Conservation (phyloP, 164 flowering plant genomes). For the Berberis vulgaris region DNA sequence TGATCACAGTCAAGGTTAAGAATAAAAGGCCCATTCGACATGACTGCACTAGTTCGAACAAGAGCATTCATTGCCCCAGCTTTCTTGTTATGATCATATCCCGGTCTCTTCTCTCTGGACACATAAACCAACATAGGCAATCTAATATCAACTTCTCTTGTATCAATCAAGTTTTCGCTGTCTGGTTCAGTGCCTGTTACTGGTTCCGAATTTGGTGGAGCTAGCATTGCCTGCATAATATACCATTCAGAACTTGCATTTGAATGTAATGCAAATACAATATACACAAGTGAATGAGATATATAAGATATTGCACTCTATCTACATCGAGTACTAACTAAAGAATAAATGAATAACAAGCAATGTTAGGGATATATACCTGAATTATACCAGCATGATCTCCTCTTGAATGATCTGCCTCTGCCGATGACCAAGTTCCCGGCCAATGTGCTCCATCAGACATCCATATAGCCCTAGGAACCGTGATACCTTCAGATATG, state of each 20-base stretch:
- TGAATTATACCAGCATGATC: conserved; percentile 90
- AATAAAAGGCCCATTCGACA: conserved; percentile 92
- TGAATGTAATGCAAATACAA: no score
- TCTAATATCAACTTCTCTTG: conserved; percentile 64
- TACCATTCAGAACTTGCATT: background rate
- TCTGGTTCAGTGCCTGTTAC: conserved; percentile 51
- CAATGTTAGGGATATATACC: conserved; percentile 26
- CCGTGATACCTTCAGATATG: conserved; percentile 38
- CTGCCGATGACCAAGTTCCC: conserved; percentile 75
- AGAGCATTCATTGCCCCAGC: conserved; percentile 97
- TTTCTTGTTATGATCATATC: conserved; percentile 94
- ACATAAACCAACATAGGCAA: conserved; percentile 90
- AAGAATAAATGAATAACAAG: background rate
- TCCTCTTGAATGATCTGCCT: conserved; percentile 65
- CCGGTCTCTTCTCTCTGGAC: conserved; percentile 84
- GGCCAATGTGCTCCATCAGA: conserved; percentile 92
- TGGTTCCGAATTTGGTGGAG: conserved; percentile 71
- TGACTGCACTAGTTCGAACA: conserved; percentile 77
- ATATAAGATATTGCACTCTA: background rate
- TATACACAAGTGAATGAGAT: background rate
- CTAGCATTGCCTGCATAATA: conserved; percentile 59
- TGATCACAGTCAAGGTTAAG: conserved; percentile 95
- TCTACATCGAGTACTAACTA: background rate
- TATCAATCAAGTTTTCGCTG: conserved; percentile 43
- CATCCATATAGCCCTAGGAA: conserved; percentile 94